Base-by-base conservation (phyloP, 805 yeast genomes). In the Saccharomycopsis guyanensis region DNA sequence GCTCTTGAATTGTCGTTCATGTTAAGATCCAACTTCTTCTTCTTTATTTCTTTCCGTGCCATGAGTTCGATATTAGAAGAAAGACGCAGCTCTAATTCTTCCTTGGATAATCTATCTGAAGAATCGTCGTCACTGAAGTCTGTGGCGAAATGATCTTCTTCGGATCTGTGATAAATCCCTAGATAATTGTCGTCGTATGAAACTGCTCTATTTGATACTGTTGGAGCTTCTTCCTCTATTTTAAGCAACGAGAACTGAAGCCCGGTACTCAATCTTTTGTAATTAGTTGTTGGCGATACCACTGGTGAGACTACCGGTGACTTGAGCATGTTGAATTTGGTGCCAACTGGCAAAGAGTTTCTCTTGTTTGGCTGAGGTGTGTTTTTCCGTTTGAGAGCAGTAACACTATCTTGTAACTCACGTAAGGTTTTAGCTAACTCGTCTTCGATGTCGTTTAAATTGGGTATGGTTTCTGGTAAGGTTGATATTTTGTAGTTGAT, bases 251-350 rank as follows among this genome's bases (percentile, higher is more conserved):
- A 55, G 3, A 61, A 42, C 3, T 57, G 45, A 2, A 61, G 46
- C 1, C 65, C 65, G 2, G 59, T 55, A 40, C 62, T 59, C 13
- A 53, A 35, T 42, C 63, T 53, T 37, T 57, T 59, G 33, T 52
- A 52, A 13, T 42, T 43, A 10, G 55, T 42, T 8, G 53, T 31
- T 3, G 53, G 45, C 15, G 42, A 23, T 18, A 38, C 31, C 29
- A 40, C 24, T 1, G 47, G 16, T 15, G 47, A 43, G 31, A 42
- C 12, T 10, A 52, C 10, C 27, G 42, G 18, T 6, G 36, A 16
- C 19, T 39, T 39, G 27, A 43, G 27, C 46, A 43, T 43, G 24
- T 36, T 43, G 41, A 43, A 43, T 36, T 29, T 35, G 16, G 42
- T n/a, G 13, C 46, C 46, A 13, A 43, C 46, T 18, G 46, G 46